Percentiles rank a stretch among this genome's conserved stretches.
phyloP scores from a whole-genome alignment of 495 filamentous ascomycete genomes.

The Elaphomyces granulatus region DNA sequence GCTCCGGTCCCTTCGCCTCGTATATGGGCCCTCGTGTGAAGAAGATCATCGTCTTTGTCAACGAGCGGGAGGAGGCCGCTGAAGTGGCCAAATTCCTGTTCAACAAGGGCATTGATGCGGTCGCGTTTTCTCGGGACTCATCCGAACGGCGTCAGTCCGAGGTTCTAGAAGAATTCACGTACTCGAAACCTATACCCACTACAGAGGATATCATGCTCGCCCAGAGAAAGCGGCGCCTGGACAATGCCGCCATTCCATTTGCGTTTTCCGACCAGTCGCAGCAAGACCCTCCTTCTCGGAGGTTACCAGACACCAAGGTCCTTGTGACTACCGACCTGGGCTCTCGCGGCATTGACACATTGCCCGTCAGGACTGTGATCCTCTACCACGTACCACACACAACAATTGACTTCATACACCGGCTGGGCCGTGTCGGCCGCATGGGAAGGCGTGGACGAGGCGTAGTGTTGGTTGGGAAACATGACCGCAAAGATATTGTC shows the following conservation, averaged over 20 bases:
- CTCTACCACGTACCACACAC: constrained; percentile 93
- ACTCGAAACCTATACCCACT: constrained; percentile 31
- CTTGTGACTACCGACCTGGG: constrained; percentile 88
- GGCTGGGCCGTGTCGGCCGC: constrained; percentile 75
- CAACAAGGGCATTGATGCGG: constrained; percentile 75
- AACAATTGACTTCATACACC: constrained; percentile 93
- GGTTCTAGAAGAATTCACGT: constrained; percentile 64
- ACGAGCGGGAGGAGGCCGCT: constrained; percentile 78
- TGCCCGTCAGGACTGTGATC: constrained; percentile 82
- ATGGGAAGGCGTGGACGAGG: constrained; percentile 87
- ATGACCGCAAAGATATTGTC: constrained; percentile 80
- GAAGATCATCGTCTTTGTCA: constrained; percentile 92
- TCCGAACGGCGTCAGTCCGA: constrained; percentile 55
- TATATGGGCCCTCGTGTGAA: constrained; percentile 46
- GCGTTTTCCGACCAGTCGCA: constrained; percentile 12
- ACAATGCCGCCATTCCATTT: constrained; percentile 22
- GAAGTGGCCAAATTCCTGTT: constrained; percentile 67
- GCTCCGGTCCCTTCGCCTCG: constrained; percentile 17
- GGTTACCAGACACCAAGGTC: constrained; percentile 61
- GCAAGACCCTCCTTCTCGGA: constrained; percentile 10
- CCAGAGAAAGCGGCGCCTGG: constrained; percentile 17
- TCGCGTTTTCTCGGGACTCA: constrained; percentile 70
- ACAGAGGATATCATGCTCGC: constrained; percentile 26
- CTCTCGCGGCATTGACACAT: constrained; percentile 84
- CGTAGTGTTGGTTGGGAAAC: constrained; percentile 76